Evolutionary conservation across 768 basidiomycete genomes (phyloP), one percentile per base, ranked within the genome.

Genomic region (Nevesoporus exiguus): DNA sequence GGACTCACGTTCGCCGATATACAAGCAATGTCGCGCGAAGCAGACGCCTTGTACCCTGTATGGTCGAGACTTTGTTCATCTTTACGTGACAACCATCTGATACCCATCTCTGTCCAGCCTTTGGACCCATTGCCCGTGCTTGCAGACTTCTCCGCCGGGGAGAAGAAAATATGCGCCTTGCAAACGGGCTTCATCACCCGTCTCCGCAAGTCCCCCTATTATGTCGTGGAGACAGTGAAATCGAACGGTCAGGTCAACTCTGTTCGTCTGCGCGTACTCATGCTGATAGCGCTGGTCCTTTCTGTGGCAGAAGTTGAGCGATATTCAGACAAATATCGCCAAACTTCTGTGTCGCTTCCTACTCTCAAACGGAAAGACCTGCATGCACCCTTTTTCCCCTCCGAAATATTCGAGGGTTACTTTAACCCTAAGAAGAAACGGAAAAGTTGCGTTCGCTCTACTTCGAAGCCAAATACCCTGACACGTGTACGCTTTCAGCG

Each of bases 311-410:
- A 90, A 40, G 71, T 93, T 5, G 82, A 86, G 40, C 83, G 88
- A 27, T 93, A 91, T 66, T 90, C 89, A 17, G 91, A 93, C 71
- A 90, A 88, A 70, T 91, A 92, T 67, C 79, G 85, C 7, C 82
- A 85, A 3, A 83, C 83, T 8, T 67, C 74, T 7, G 64, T 77
- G 7, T 77, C 79, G 1, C 84, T 84, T 52, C 88, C 90, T 11
- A 74, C 79, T 36, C 75, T 93, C 54, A 87, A 85, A 66, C 78
- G 82, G 47, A 83, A 79, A 59, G 84, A 89, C 25, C 72, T 93
- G 4, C 81, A 91, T 56, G 78, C 80, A 51, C 80, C 86, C 0
- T 92, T 90, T 74, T 93, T 93, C 61, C 91, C 91, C 6, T 66
- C 76, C 14, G 85, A 84, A 37, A 78, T 93, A 42, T 85, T 90